Percentiles rank a stretch among this genome's conserved stretches.
These are phyloP conservation scores for Prunella vulgaris DNA, from an alignment of 257 asterid genomes.

Conservation along the genomic window DNA sequence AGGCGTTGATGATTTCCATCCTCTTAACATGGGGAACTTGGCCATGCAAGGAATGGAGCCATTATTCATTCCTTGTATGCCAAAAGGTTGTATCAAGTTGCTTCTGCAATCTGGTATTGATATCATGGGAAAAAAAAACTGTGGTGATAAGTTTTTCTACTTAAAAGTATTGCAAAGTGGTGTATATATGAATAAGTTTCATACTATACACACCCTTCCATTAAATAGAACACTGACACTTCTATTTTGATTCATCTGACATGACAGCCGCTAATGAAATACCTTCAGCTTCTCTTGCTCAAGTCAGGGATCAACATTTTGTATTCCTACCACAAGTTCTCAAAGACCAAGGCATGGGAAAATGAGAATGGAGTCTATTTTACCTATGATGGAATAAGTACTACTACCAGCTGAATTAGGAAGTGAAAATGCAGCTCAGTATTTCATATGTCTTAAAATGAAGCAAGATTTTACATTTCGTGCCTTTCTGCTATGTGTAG, in stretches of 20 bases:
- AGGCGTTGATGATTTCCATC: conserved; percentile 74
- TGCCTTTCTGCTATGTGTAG: conserved; percentile 35
- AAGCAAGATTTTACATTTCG: conserved; percentile 8
- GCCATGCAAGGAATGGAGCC: conserved; percentile 70
- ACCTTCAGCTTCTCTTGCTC: conserved; percentile 61
- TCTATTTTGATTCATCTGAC: conserved; percentile 22
- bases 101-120: conserved; percentile 55
- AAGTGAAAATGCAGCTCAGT: neutral
- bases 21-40: conserved; percentile 59
- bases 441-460: neutral
- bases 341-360: conserved; percentile 82
- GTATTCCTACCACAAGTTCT: conserved; percentile 76
- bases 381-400: conserved; percentile 85
- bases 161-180: too few relatives aligned
- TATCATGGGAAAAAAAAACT: conserved; percentile 54
- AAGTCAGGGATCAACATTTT: conserved; percentile 75
- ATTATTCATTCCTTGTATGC: conserved; percentile 64
- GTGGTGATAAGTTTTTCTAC: too few relatives aligned
- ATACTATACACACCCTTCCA: too few relatives aligned
- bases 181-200: too few relatives aligned
- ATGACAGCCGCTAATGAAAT: conserved; percentile 71
- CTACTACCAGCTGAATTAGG: neutral
- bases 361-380: conserved; percentile 73
- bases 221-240: conserved; percentile 5
- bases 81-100: conserved; percentile 68